Conservation (phyloP, 2,329 filamentous ascomycete genomes). For the Paraconiothyrium brasiliense region DNA sequence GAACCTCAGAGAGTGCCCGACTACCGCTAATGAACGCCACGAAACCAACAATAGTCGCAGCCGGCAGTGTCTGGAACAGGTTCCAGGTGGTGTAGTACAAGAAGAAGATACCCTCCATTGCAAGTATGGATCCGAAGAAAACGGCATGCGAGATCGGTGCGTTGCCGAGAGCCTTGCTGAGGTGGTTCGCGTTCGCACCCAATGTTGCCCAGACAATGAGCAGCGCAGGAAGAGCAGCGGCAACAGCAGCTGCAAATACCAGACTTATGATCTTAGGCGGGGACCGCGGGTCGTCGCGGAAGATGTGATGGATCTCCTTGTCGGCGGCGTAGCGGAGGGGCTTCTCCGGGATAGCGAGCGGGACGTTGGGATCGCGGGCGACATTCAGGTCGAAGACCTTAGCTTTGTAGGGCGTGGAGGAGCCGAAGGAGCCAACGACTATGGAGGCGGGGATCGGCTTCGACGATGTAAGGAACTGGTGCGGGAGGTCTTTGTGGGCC, state of each 20-base stretch:
- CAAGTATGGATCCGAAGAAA: slow-evolving; percentile 87
- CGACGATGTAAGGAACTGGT: slow-evolving; percentile 76
- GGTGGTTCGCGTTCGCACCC: slow-evolving; percentile 83
- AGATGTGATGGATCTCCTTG: slow-evolving; percentile 89
- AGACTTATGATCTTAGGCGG: slow-evolving; percentile 82
- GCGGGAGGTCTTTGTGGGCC: slow-evolving; percentile 88
- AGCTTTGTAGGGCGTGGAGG: slow-evolving; percentile 71
- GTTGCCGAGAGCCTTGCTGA: slow-evolving; percentile 75
- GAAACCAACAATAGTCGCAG: slow-evolving; percentile 71
- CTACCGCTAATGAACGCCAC: slow-evolving; percentile 87
- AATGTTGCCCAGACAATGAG: slow-evolving; percentile 78
- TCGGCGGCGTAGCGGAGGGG: slow-evolving; percentile 85
- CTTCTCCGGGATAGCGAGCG: slow-evolving; percentile 69
- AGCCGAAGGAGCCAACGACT: slow-evolving; percentile 86
- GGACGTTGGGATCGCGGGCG: slow-evolving; percentile 68
- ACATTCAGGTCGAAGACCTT: slow-evolving; percentile 79
- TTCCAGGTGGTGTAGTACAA: slow-evolving; percentile 94
- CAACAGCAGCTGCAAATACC: slow-evolving; percentile 76
- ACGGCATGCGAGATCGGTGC: slow-evolving; percentile 83
- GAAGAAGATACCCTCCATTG: slow-evolving; percentile 92
- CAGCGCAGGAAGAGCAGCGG: slow-evolving; percentile 77
- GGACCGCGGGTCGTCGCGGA: slow-evolving; percentile 80
- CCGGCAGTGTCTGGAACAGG: slow-evolving; percentile 86
- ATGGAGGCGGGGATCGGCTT: slow-evolving; percentile 80
- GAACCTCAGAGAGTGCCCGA: slow-evolving; percentile 91